Percentiles rank a stretch among this genome's conserved stretches.
Conservation (phyloP, 2,329 filamentous ascomycete genomes). For the Penicillium fuscoglaucum region DNA sequence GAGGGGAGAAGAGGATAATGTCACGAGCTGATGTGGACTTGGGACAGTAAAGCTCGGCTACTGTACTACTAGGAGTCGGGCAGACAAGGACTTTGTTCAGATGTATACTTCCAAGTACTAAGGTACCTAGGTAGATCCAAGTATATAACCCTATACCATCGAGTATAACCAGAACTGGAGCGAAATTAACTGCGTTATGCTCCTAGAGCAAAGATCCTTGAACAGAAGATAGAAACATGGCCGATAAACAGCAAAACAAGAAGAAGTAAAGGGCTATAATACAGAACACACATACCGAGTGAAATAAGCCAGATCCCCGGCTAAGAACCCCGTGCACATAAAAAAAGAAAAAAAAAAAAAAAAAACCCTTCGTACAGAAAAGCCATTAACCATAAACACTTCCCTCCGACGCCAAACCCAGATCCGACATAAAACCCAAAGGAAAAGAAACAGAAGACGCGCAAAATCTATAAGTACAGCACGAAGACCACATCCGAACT, state of each 20-base stretch:
- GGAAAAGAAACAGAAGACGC: not conserved
- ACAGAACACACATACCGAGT: constrained; percentile 8
- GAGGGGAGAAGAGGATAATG: constrained; percentile 7
- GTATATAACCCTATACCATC: not conserved
- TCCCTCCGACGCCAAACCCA: constrained; percentile 5
- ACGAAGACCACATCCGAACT: not conserved
- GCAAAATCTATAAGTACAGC: constrained; percentile 30
- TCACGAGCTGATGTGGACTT: constrained; percentile 18
- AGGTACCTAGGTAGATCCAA: not conserved
- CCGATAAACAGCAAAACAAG: not conserved
- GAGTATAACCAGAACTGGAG: not conserved
- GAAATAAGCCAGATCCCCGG: not conserved
- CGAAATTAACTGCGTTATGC: not conserved
- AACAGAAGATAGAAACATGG: not conserved
- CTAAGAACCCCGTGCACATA: not conserved
- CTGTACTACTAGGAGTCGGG: constrained; percentile 7
- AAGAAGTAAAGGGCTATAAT: constrained; percentile 9
- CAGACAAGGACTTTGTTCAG: not conserved
- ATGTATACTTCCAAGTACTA: not conserved
- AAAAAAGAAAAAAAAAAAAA: not conserved
- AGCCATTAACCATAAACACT: not conserved
- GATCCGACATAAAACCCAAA: not conserved
- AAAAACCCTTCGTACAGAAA: not conserved
- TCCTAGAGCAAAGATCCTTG: not conserved
- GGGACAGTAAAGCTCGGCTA: not conserved